phyloP scores from a whole-genome alignment of 148 eudicot species.

The Rhododendron williamsianum region DNA sequence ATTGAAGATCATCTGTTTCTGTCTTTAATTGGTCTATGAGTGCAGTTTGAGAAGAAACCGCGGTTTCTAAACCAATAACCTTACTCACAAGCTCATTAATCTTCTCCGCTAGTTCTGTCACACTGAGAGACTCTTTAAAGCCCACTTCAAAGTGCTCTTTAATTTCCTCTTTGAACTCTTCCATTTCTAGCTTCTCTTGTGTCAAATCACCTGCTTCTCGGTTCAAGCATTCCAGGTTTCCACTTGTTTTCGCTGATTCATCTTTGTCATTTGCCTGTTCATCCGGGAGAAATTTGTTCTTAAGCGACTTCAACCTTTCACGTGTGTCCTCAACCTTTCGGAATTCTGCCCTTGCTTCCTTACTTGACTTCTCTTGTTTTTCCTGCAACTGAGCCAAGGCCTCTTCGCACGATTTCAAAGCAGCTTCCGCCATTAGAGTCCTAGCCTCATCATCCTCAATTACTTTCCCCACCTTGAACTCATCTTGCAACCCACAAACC shows the following conservation, averaged over 20 bases:
- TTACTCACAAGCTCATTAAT: conserved; percentile 80
- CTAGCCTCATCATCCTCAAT: conserved; percentile 88
- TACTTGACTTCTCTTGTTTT: conserved; percentile 51
- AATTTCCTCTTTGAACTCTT: conserved; percentile 33
- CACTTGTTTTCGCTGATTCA: conserved; percentile 20
- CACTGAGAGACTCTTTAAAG: conserved; percentile 35
- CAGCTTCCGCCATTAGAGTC: conserved; percentile 78
- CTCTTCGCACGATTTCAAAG: conserved; percentile 71
- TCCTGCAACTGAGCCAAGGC: conserved; percentile 59
- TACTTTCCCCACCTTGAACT: conserved; percentile 50
- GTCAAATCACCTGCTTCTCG: conserved; percentile 16
- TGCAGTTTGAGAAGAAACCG: conserved; percentile 77
- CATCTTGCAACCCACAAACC: conserved; percentile 71
- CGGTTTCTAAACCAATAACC: conserved; percentile 64
- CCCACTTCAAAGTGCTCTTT: conserved; percentile 44
- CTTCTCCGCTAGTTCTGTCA: conserved; percentile 71
- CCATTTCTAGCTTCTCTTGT: conserved; percentile 34
- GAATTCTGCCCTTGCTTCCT: conserved; percentile 50
- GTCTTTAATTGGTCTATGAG: conserved; percentile 52
- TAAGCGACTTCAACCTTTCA: conserved; percentile 42
- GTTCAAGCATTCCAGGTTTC: conserved; percentile 12
- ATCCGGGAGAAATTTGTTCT: conserved; percentile 22
- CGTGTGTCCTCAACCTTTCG: conserved; percentile 51
- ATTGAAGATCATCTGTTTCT: conserved; percentile 65
- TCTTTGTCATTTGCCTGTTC: conserved; percentile 15